phyloP scores from a whole-genome alignment of 2,329 filamentous ascomycete species.

The Dothideomycetidae sp. region DNA sequence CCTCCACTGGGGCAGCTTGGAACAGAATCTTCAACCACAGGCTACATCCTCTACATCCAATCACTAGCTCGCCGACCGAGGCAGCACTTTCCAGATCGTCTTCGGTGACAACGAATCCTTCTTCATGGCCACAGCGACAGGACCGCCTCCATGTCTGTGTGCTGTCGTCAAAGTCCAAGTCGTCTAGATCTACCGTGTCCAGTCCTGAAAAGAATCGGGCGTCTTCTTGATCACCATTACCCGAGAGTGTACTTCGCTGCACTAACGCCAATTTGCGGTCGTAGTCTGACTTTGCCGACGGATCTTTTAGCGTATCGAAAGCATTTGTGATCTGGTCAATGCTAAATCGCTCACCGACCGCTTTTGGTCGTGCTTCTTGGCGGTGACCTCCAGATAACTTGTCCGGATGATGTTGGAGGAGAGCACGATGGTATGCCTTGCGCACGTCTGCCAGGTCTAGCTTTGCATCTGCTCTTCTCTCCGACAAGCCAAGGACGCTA shows the following conservation, averaged over 20 bases:
- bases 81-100: constrained; percentile 38
- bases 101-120: constrained; percentile 42
- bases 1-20: constrained; percentile 30
- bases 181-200: constrained; percentile 44
- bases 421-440: constrained; percentile 41
- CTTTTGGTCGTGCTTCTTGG: background rate
- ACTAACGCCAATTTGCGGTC: constrained; percentile 28
- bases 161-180: constrained; percentile 31
- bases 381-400: constrained; percentile 25
- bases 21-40: constrained; percentile 48
- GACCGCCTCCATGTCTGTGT: constrained; percentile 33
- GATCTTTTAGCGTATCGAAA: constrained; percentile 39
- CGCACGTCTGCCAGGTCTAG: constrained; percentile 29
- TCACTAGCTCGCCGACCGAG: constrained; percentile 41
- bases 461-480: constrained; percentile 12
- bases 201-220: constrained; percentile 33
- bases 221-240: constrained; percentile 11
- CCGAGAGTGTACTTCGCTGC: constrained; percentile 20
- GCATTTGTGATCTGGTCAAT: constrained; percentile 47
- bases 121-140: constrained; percentile 45
- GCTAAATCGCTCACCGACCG: constrained; percentile 22
- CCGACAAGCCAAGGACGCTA: constrained; percentile 17
- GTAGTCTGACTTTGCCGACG: constrained; percentile 32
- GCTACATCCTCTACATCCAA: constrained; percentile 49
- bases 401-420: constrained; percentile 46